Conservation (phyloP, 345 rosid genomes). For the Linum lewisii region DNA sequence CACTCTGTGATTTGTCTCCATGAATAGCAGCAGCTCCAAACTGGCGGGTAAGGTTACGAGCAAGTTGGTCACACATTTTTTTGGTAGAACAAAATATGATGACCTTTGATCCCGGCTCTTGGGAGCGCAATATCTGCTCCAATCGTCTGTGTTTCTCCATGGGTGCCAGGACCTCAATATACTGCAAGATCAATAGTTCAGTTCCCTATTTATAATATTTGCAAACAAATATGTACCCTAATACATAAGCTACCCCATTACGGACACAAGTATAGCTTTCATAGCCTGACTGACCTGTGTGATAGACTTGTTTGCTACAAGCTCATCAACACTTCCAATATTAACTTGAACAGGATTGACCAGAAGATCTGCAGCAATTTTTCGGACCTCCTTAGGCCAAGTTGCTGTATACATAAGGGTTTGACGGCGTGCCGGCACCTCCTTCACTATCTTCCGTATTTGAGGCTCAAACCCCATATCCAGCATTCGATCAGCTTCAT, state of each 20-base stretch:
- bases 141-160: slow-evolving; percentile 85
- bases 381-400: slow-evolving; percentile 96
- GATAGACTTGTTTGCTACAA: slow-evolving; percentile 95
- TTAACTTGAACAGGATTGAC: slow-evolving; percentile 94
- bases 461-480: slow-evolving; percentile 99
- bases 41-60: slow-evolving; percentile 57
- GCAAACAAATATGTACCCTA: too few species aligned
- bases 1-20: slow-evolving; percentile 84
- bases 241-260: too few species aligned
- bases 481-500: slow-evolving; percentile 98
- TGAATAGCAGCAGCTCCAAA: slow-evolving; percentile 91
- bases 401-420: slow-evolving; percentile 98
- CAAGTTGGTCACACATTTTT: slow-evolving; percentile 85
- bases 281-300: slow-evolving; percentile 52
- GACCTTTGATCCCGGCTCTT: slow-evolving; percentile 76
- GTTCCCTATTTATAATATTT: too few species aligned
- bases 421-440: slow-evolving; percentile 86
- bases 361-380: slow-evolving; percentile 91
- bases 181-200: slow-evolving; percentile 32
- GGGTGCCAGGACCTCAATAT: slow-evolving; percentile 63
- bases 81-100: slow-evolving; percentile 80
- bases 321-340: slow-evolving; percentile 93
- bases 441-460: slow-evolving; percentile 88
- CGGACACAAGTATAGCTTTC: too few species aligned
- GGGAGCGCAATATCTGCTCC: slow-evolving; percentile 86